phyloP scores from a whole-genome alignment of 352 stramenopile species.

The Phytophthora agathidicida region DNA sequence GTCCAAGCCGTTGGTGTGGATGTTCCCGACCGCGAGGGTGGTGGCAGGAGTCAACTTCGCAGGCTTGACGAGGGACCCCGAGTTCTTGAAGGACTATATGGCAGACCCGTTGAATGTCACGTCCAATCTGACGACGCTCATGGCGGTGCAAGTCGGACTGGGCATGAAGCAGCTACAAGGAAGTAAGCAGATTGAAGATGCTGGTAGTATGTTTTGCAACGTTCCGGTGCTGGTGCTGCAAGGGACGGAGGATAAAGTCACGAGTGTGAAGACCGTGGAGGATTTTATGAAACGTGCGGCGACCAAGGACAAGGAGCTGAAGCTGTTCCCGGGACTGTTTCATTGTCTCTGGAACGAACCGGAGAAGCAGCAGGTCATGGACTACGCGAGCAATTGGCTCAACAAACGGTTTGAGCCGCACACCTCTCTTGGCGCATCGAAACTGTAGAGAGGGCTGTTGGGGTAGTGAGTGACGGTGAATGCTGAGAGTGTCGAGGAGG shows the following conservation, averaged over 20 bases:
- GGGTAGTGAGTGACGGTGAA: too few species aligned
- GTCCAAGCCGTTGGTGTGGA: constrained; percentile 43
- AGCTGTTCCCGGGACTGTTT: constrained; percentile 55
- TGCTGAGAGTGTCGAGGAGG: too few species aligned
- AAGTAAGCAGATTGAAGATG: constrained; percentile 38
- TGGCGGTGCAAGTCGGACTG: constrained; percentile 43
- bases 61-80: constrained; percentile 32
- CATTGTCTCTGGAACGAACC: constrained; percentile 71
- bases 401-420: constrained; percentile 21
- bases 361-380: constrained; percentile 57
- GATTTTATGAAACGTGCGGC: constrained; percentile 50
- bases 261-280: constrained; percentile 47
- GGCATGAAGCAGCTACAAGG: constrained; percentile 43
- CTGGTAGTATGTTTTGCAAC: constrained; percentile 35
- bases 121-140: constrained; percentile 47
- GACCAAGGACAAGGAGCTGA: constrained; percentile 63
- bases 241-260: constrained; percentile 57
- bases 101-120: constrained; percentile 55
- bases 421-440: constrained; percentile 21
- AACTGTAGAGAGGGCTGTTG: constrained; percentile 22
- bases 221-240: constrained; percentile 45
- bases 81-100: constrained; percentile 62
- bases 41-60: constrained; percentile 64
- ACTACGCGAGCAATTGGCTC: constrained; percentile 52
- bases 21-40: constrained; percentile 51